Evolutionary conservation across 768 basidiomycete genomes (phyloP).

Genomic region (Stropharia rugosoannulata): DNA sequence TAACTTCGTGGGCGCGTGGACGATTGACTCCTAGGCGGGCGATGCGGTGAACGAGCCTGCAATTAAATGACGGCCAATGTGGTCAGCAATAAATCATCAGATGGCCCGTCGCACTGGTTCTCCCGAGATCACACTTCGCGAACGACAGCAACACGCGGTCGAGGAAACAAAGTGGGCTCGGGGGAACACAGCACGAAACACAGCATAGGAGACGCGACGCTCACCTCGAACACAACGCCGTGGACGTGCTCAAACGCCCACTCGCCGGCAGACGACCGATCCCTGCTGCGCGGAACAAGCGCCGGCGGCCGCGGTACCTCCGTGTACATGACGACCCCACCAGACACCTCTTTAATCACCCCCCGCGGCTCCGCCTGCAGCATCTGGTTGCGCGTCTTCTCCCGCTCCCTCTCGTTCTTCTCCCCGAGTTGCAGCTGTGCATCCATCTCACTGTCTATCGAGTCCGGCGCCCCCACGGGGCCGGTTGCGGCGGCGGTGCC

Average conservation of each 20-base stretch:
- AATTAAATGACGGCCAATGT: neutral
- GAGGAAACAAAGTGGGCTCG: too few relatives aligned
- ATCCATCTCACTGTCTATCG: neutral
- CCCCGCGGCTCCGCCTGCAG: constrained; percentile 20
- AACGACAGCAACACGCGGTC: neutral
- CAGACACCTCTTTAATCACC: constrained; percentile 24
- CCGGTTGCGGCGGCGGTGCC: neutral
- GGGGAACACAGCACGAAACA: too few relatives aligned
- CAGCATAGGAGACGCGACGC: constrained; percentile 1
- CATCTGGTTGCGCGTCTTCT: constrained; percentile 21
- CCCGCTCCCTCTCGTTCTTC: constrained; percentile 8
- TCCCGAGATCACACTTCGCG: neutral
- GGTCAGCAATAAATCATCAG: neutral
- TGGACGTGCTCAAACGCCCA: constrained; percentile 27
- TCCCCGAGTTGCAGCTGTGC: constrained; percentile 7
- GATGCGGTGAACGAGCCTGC: constrained; percentile 12
- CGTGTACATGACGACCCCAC: constrained; percentile 26
- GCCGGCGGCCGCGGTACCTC: constrained; percentile 14
- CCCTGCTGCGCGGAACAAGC: constrained; percentile 8
- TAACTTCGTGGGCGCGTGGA: constrained; percentile 5
- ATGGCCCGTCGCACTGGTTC: neutral
- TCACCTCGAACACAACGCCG: constrained; percentile 24
- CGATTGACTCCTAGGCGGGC: constrained; percentile 6
- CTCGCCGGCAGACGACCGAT: constrained; percentile 11
- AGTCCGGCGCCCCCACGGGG: neutral